These are phyloP conservation scores for Metschnikowia drakensbergensis DNA, from an alignment of 805 yeast species.

Conservation along the genomic window DNA sequence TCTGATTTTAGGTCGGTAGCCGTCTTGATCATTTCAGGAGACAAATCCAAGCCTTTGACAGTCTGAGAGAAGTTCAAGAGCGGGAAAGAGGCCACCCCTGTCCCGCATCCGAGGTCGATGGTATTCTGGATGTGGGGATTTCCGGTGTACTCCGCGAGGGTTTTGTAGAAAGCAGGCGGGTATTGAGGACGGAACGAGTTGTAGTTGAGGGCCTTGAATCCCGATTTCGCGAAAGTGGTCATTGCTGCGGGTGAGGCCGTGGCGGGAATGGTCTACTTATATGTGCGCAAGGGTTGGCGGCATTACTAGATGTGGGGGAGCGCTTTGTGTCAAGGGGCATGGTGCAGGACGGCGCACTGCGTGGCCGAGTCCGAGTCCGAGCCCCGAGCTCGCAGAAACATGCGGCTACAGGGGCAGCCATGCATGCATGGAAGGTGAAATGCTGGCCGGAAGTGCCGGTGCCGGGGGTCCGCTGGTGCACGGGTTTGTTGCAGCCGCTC, in stretches of 20 bases:
- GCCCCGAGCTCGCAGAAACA: not conserved
- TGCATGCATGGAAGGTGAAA: too few species aligned
- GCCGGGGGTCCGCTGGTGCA: too few species aligned
- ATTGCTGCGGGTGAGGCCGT: not conserved
- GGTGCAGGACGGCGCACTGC: slow-evolving; percentile 1
- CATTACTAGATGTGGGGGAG: not conserved
- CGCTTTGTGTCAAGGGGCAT: not conserved
- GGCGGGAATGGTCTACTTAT: too few species aligned
- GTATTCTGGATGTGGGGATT: slow-evolving; percentile 22
- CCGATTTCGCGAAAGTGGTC: slow-evolving; percentile 16
- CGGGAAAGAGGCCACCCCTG: slow-evolving; percentile 50
- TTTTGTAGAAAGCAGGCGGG: slow-evolving; percentile 34
- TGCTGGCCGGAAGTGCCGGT: too few species aligned
- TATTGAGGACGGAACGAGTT: slow-evolving; percentile 41
- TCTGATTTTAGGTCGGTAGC: slow-evolving; percentile 31
- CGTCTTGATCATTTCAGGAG: slow-evolving; percentile 44
- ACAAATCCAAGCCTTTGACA: slow-evolving; percentile 46
- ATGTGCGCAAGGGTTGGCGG: not conserved
- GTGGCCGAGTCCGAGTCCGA: slow-evolving; percentile 1
- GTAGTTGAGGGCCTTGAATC: slow-evolving; percentile 16
- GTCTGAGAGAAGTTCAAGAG: slow-evolving; percentile 35
- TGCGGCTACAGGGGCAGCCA: too few species aligned
- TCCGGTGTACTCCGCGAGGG: slow-evolving; percentile 25
- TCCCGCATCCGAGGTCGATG: slow-evolving; percentile 49
- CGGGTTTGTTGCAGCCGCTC: too few species aligned